Evolutionary conservation across 352 stramenopile genomes (phyloP).

Genomic region (Phytopythium vexans): DNA sequence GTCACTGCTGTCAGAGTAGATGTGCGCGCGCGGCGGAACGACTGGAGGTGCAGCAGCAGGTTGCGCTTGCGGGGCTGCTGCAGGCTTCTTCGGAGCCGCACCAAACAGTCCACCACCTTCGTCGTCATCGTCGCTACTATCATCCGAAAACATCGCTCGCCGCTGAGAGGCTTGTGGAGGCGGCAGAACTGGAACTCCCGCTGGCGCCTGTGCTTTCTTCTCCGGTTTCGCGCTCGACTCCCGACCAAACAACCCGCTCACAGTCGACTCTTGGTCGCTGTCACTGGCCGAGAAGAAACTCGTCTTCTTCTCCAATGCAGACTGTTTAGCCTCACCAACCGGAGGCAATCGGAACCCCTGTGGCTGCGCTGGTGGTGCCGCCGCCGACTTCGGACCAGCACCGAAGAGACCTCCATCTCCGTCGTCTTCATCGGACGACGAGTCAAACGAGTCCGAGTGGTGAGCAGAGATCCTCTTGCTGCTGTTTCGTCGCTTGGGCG

Average conservation of each 20-base stretch:
- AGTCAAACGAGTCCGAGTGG: slow-evolving; percentile 45
- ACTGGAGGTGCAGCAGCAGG: slow-evolving; percentile 5
- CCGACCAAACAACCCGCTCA: slow-evolving; percentile 33
- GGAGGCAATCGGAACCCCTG: slow-evolving; percentile 27
- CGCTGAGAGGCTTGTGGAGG: slow-evolving; percentile 16
- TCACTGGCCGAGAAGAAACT: slow-evolving; percentile 32
- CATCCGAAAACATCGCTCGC: slow-evolving; percentile 41
- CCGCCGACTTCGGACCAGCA: slow-evolving; percentile 9
- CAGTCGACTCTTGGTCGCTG: slow-evolving; percentile 29
- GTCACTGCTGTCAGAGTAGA: slow-evolving; percentile 35
- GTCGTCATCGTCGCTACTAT: slow-evolving; percentile 47
- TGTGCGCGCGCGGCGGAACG: slow-evolving; percentile 4
- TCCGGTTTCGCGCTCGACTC: slow-evolving; percentile 16
- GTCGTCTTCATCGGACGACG: slow-evolving; percentile 32
- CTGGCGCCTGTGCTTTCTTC: slow-evolving; percentile 6
- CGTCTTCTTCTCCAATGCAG: slow-evolving; percentile 15
- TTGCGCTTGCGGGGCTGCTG: neutral
- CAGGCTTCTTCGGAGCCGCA: slow-evolving; percentile 21
- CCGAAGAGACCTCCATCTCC: slow-evolving; percentile 45
- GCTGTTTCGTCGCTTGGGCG: slow-evolving; percentile 14
- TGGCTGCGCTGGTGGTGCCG: slow-evolving; percentile 7
- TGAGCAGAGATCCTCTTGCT: slow-evolving; percentile 21
- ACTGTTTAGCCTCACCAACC: slow-evolving; percentile 15
- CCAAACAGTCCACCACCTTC: slow-evolving; percentile 55
- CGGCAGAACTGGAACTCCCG: slow-evolving; percentile 14